A percentile compares a stretch with the other conserved stretches of the same genome.
These are phyloP conservation scores for Thuja plicata DNA, from an alignment of 83 land plant genomes.

Conservation along the genomic window DNA sequence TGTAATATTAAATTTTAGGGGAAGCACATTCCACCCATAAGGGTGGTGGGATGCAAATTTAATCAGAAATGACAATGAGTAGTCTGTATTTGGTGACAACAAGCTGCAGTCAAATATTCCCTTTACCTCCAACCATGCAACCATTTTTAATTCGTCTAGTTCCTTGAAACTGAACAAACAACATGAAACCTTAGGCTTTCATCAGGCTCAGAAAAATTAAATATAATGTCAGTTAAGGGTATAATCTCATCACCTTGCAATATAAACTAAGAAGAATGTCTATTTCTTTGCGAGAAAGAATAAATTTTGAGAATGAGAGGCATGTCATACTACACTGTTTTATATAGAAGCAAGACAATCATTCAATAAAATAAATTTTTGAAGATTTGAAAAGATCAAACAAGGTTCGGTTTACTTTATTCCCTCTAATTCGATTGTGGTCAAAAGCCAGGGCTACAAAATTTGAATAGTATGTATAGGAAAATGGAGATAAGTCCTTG, in stretches of 20 bases:
- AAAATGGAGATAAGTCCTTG: neutral
- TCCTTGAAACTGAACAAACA: constrained; percentile 32
- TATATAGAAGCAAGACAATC: neutral
- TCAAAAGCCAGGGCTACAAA: neutral
- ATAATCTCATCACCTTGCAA: too few relatives aligned
- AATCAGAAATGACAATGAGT: constrained; percentile 16
- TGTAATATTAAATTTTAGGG: neutral
- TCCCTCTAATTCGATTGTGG: neutral
- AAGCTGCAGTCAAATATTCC: constrained; percentile 26
- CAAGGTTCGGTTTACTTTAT: neutral
- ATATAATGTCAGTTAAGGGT: neutral
- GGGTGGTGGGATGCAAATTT: neutral
- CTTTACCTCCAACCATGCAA: constrained; percentile 40
- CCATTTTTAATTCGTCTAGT: constrained; percentile 27
- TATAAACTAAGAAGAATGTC: too few relatives aligned
- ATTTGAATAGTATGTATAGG: neutral
- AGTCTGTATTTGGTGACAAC: constrained; percentile 34
- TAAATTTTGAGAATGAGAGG: neutral
- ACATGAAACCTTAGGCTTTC: neutral
- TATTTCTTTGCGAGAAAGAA: too few relatives aligned
- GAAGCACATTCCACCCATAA: neutral
- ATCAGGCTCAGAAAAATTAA: neutral
- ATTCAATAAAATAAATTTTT: neutral
- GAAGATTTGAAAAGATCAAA: neutral
- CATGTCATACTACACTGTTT: neutral